Evolutionary conservation across 345 rosid species (phyloP), one percentile per base, ranked within the genome.

Genomic region (Ceriops tagal): DNA sequence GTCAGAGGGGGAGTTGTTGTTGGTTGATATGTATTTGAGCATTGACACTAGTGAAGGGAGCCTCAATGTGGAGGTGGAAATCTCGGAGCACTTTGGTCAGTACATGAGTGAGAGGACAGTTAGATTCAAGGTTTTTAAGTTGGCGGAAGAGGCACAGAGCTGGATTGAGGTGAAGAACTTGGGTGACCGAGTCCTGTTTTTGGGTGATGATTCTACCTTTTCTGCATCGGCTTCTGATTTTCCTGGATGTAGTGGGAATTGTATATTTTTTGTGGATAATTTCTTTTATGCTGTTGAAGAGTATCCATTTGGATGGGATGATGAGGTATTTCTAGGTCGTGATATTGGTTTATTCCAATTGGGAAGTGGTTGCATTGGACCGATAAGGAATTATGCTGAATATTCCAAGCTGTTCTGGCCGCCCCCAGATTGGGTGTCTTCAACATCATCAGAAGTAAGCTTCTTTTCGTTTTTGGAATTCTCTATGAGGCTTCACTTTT

Each of bases 121-220:
- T 22, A 81, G 68, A 74, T 90, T 96, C 35, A 87, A 82, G 79
- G 91, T 87, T 27, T 96, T 72, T 69, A 83, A 60, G 75, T 80
- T 96, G 82, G 83, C 70, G 51, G 79, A 74, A 61, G 73, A 53
- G 28, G 76, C 31, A 58, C 66, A 74, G 81, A 62, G 73, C 72
- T 96, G 99, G 98, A 71, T 78, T 66, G 84, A 82, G 73, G 72
- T 83, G 63, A 69, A 63, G 30, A 80, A 78, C 62, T 78, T 96
- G 66, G 84, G 79, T 2, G 84, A 84, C 79, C 79, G 75, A 0
- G 79, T 92, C 71, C 73, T 96, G 86, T 96, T 96, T 68, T 64
- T 90, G n/a, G 96, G 98, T n/a, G 93, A 90, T 70, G 98, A 89
- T 61, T 86, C 86, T 62, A 77, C 85, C 11, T 95, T 92, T 73